These are phyloP conservation scores for Collybia sordida DNA, from an alignment of 768 basidiomycete species.

Conservation along the genomic window DNA sequence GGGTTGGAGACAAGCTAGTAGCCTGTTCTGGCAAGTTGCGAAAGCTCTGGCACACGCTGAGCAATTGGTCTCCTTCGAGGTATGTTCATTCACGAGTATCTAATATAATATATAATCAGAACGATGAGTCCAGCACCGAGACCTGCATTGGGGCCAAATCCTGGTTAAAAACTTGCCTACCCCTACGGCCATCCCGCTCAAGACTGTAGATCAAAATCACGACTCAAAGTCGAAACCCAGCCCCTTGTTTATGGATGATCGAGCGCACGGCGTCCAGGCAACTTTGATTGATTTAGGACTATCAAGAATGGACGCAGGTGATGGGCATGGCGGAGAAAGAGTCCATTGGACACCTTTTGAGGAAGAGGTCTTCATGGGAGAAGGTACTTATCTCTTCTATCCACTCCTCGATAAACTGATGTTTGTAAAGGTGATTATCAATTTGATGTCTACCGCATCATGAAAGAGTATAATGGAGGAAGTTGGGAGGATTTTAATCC, in stretches of 20 bases:
- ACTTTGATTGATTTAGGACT: conserved; percentile 96
- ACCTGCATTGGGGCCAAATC: conserved; percentile 98
- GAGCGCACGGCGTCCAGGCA: conserved; percentile 63
- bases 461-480: conserved; percentile 60
- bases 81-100: conserved; percentile 29
- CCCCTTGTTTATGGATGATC: conserved; percentile 62
- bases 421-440: conserved; percentile 75
- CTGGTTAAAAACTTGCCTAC: conserved; percentile 62
- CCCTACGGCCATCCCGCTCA: conserved; percentile 24
- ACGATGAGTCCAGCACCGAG: conserved; percentile 72
- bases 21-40: conserved; percentile 89
- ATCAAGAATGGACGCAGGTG: conserved; percentile 73
- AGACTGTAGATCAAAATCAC: conserved; percentile 33
- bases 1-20: conserved; percentile 86
- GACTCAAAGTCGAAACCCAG: conserved; percentile 19
- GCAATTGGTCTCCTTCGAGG: conserved; percentile 82
- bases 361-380: conserved; percentile 87
- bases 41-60: conserved; percentile 81
- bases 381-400: conserved; percentile 48
- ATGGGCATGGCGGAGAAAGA: conserved; percentile 40
- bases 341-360: conserved; percentile 84
- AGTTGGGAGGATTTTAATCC: conserved; percentile 80
- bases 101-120: too few species aligned
- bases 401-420: neutral
- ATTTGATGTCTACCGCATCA: conserved; percentile 92